These are phyloP conservation scores for Collariella sp. DNA, from an alignment of 495 filamentous ascomycete species.

Conservation along the genomic window DNA sequence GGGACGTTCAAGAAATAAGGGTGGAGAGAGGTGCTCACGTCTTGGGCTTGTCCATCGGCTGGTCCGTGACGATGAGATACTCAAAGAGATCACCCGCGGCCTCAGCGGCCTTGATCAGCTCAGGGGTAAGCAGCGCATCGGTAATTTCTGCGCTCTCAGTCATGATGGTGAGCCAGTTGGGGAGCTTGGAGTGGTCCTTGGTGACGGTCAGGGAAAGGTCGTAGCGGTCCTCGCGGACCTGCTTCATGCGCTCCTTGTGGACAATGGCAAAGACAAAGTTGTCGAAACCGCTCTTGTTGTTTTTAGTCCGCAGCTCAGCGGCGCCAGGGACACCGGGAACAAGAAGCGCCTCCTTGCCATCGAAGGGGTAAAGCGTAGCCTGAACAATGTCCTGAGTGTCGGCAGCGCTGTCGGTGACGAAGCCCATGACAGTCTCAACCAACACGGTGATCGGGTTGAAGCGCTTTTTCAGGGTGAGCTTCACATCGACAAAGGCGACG, in stretches of 20 bases:
- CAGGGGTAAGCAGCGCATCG: constrained; percentile 73
- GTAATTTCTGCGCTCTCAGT: constrained; percentile 92
- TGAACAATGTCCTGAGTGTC: constrained; percentile 62
- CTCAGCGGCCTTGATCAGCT: constrained; percentile 72
- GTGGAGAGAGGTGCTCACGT: constrained; percentile 50
- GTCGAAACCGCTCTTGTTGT: constrained; percentile 71
- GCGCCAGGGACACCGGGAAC: constrained; percentile 53
- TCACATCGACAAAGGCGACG: constrained; percentile 79
- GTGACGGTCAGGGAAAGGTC: constrained; percentile 87
- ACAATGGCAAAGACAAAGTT: constrained; percentile 92
- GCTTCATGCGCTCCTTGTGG: constrained; percentile 89
- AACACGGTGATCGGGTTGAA: constrained; percentile 76
- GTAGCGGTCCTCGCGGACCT: constrained; percentile 84
- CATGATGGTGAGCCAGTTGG: constrained; percentile 91
- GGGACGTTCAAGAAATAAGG: neutral
- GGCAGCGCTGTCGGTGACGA: constrained; percentile 67
- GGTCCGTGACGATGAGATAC: constrained; percentile 82
- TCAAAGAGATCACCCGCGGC: constrained; percentile 75
- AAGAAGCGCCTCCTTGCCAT: constrained; percentile 72
- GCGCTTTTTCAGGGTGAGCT: constrained; percentile 73
- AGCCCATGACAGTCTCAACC: constrained; percentile 56
- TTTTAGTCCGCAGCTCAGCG: constrained; percentile 45
- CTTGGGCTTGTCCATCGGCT: constrained; percentile 79
- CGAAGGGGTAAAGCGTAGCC: constrained; percentile 74
- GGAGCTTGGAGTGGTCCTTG: constrained; percentile 82